A percentile compares a stretch with the other conserved stretches of the same genome.
phyloP scores from a whole-genome alignment of 352 stramenopile genomes.

The Pythium biforme region DNA sequence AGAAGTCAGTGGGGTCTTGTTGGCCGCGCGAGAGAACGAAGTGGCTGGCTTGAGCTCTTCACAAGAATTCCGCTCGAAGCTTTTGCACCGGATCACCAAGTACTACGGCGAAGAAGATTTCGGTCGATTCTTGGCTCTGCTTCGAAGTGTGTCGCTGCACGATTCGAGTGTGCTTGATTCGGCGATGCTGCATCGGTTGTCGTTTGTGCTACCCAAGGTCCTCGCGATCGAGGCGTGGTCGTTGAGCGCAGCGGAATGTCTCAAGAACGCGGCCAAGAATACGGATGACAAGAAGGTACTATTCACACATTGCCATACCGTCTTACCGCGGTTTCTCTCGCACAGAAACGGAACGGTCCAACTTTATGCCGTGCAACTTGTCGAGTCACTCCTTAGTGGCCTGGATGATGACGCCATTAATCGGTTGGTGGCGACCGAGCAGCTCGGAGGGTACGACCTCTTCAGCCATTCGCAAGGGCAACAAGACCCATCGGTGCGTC shows the following conservation, averaged over 20 bases:
- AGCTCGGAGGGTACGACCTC: slow-evolving; percentile 40
- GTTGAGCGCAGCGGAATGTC: slow-evolving; percentile 42
- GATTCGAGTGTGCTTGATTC: slow-evolving; percentile 51
- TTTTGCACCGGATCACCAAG: slow-evolving; percentile 42
- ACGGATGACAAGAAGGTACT: slow-evolving; percentile 33
- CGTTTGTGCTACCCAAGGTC: slow-evolving; percentile 62
- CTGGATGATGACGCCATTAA: slow-evolving; percentile 31
- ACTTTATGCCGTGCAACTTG: slow-evolving; percentile 38
- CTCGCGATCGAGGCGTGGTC: slow-evolving; percentile 60
- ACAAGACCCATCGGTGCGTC: slow-evolving; percentile 35
- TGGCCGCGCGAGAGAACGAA: slow-evolving; percentile 17
- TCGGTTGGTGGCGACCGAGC: slow-evolving; percentile 27
- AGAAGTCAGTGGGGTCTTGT: slow-evolving; percentile 58
- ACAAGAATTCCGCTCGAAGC: slow-evolving; percentile 33
- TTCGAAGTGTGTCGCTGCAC: slow-evolving; percentile 67
- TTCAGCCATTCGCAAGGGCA: slow-evolving; percentile 40
- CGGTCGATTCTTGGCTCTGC: slow-evolving; percentile 55
- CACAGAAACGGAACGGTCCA: slow-evolving; percentile 57
- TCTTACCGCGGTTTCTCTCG: slow-evolving; percentile 47
- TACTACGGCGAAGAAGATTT: slow-evolving; percentile 68
- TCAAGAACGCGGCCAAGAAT: slow-evolving; percentile 49
- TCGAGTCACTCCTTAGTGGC: slow-evolving; percentile 37
- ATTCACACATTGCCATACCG: slow-evolving; percentile 49
- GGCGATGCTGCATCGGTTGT: slow-evolving; percentile 70
- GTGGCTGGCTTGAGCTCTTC: background rate